Evolutionary conservation across 2,329 filamentous ascomycete species (phyloP).

Genomic region (Endocalyx cinctus): DNA sequence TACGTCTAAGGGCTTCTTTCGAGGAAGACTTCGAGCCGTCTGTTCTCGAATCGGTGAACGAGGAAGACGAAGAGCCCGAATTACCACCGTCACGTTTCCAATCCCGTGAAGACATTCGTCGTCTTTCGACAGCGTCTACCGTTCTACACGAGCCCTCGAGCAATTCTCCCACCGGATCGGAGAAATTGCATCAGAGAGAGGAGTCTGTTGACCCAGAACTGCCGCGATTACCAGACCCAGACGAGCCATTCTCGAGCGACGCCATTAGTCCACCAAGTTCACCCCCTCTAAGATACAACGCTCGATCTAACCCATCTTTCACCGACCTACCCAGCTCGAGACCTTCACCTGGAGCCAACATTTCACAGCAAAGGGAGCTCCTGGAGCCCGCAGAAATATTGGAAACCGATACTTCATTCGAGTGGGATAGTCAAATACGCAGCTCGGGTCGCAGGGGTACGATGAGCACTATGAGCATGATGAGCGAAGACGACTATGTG

Average conservation of each 20-base stretch:
- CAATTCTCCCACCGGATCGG: slow-evolving; percentile 36
- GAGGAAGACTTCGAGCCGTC: slow-evolving; percentile 24
- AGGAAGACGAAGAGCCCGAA: slow-evolving; percentile 26
- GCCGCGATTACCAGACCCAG: slow-evolving; percentile 27
- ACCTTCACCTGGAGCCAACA: slow-evolving; percentile 34
- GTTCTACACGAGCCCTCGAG: slow-evolving; percentile 33
- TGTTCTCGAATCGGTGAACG: slow-evolving; percentile 26
- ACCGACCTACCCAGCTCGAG: slow-evolving; percentile 42
- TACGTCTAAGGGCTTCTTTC: slow-evolving; percentile 8
- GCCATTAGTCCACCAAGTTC: slow-evolving; percentile 46
- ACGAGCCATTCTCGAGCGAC: slow-evolving; percentile 27
- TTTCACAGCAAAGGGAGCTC: slow-evolving; percentile 37
- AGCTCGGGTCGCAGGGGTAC: slow-evolving; percentile 32
- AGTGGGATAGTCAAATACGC: slow-evolving; percentile 26
- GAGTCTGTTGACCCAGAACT: slow-evolving; percentile 40
- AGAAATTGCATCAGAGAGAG: slow-evolving; percentile 35
- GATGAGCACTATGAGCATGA: slow-evolving; percentile 28
- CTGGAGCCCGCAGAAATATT: slow-evolving; percentile 41
- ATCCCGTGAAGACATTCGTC: slow-evolving; percentile 19
- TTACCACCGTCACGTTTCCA: slow-evolving; percentile 21
- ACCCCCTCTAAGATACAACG: slow-evolving; percentile 36
- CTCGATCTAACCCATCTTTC: slow-evolving; percentile 36
- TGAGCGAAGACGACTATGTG: slow-evolving; percentile 58
- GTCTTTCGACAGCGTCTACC: slow-evolving; percentile 31
- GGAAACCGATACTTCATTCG: slow-evolving; percentile 40